Base-by-base conservation (phyloP, 176 grass and related monocot species). In the Olyra latifolia region DNA sequence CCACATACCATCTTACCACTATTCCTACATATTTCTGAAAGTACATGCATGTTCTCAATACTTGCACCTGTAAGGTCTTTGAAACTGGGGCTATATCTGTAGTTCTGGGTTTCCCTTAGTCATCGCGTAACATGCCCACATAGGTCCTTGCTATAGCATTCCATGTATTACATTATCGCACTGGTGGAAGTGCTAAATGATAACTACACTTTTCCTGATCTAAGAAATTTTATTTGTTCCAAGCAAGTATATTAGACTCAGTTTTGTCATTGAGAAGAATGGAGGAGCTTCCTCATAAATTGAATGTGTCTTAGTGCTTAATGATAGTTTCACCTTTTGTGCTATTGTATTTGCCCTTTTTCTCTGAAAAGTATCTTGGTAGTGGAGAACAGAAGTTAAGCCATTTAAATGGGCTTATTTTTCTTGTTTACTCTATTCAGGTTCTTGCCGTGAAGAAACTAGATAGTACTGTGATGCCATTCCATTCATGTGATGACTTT, bases 391-490 rank as follows among this genome's bases (percentile, higher is more conserved):
- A 62, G 17, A 64, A 72, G 8, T 61, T 41, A 56, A n/a, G 5
- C 11, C 28, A 8, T 55, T 75, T 42, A 55, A 80, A 81, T 62
- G 1, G n/a, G 22, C 81, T 70, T 69, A 82, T 11, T 9, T 27
- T 72, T 82, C 43, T 75, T 88, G 19, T 88, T 83, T 57, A 48
- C 72, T 74, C 68, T 77, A 23, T 88, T 49, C 66, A 98, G 96
- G 81, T 95, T 93, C 69, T 98, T 54, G 92, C 92, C 52, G 87
- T 98, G 81, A 98, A 95, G 84, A 98, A 98, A 89, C 71, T 98
- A 71, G 91, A 92, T 79, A 88, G 81, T 48, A 75, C 87, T 27
- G 77, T 92, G 69, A 79, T 98, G 71, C 77, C 96, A 57, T 90
- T 85, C 66, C 90, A 87, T 70, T 92, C 92, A 79, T 80, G 88